Evolutionary conservation across 2,329 filamentous ascomycete species (phyloP), one percentile per base, ranked within the genome.

Genomic region (Pyricularia sp.): DNA sequence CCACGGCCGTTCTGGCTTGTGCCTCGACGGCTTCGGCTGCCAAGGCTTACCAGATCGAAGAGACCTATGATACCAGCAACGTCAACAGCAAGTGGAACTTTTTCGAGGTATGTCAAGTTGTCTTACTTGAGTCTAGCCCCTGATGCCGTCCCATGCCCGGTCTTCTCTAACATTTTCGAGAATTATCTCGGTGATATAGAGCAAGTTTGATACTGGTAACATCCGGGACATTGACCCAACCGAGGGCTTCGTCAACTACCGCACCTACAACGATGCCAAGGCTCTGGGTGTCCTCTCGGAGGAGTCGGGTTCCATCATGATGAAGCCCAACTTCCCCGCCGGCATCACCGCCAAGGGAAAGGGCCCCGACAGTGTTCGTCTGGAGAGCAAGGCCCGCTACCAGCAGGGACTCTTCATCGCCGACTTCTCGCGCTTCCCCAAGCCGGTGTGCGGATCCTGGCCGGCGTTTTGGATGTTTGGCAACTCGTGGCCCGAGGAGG

Each of bases 351-450:
- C 66, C 66, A 69, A 68, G 7, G 73, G 76, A 67, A 69, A 73
- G 42, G 82, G 81, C 61, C 80, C 85, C 25, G 79, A 78, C 71
- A 91, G 88, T 72, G 86, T 93, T 33, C 84, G 91, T 55, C 76
- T 93, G 20, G 85, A 87, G 71, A 91, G 88, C 75, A 88, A 83
- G 69, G 82, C 83, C 66, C 76, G 78, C 7, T 93, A 90, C 79
- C 86, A 83, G 71, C 82, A 87, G 69, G 90, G 89, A 30, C 85
- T 93, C 31, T 85, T 93, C 73, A 86, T 93, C 63, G 81, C 89
- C 64, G 88, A 92, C 74, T 86, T 93, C 72, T 82, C 80, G 17
- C 90, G 93, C 73, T 88, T 93, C 79, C 90, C 91, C 33, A 82
- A 81, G 69, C 82, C 84, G 11, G 80, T 83, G 63, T 93, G 91